Conservation (phyloP, 2,329 filamentous ascomycete genomes). For the Whalleya microplaca region DNA sequence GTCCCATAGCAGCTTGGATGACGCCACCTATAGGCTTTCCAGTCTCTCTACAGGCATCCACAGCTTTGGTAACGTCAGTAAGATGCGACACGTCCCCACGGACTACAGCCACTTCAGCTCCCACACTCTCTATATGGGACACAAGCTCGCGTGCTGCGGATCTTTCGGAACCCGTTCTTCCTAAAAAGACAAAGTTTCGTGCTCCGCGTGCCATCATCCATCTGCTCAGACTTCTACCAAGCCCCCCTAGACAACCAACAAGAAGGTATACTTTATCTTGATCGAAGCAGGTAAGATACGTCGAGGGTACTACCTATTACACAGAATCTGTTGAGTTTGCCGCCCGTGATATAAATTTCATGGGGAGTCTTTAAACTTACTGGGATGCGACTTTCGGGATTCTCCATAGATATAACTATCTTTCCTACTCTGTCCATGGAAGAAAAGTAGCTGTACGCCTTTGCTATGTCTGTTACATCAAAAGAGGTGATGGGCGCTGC, state of each 20-base stretch:
- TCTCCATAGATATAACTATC: constrained; percentile 25
- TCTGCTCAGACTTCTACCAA: constrained; percentile 38
- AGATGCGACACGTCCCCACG: constrained; percentile 27
- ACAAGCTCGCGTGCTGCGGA: constrained; percentile 22
- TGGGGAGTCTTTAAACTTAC: too few relatives aligned
- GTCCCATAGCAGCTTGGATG: constrained; percentile 38
- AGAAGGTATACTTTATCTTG: constrained; percentile 24
- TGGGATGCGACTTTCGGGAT: constrained; percentile 7
- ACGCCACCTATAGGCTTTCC: constrained; percentile 24
- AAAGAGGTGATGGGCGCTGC: constrained; percentile 14
- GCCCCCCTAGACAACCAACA: constrained; percentile 34
- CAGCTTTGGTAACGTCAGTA: constrained; percentile 16
- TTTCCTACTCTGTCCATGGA: constrained; percentile 24
- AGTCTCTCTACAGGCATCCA: constrained; percentile 6
- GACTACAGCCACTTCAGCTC: constrained; percentile 29
- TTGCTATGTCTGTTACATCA: constrained; percentile 6
- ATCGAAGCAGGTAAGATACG: constrained; percentile 9
- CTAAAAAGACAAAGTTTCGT: constrained; percentile 38
- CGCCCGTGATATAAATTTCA: too few relatives aligned
- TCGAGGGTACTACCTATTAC: constrained; percentile 8
- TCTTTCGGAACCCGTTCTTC: constrained; percentile 31
- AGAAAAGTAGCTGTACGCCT: constrained; percentile 26
- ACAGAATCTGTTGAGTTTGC: too few relatives aligned
- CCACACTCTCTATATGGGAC: too few relatives aligned
- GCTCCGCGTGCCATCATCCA: constrained; percentile 40